Evolutionary conservation across 257 asterid species (phyloP).

Genomic region (Solanum corneliomulleri): DNA sequence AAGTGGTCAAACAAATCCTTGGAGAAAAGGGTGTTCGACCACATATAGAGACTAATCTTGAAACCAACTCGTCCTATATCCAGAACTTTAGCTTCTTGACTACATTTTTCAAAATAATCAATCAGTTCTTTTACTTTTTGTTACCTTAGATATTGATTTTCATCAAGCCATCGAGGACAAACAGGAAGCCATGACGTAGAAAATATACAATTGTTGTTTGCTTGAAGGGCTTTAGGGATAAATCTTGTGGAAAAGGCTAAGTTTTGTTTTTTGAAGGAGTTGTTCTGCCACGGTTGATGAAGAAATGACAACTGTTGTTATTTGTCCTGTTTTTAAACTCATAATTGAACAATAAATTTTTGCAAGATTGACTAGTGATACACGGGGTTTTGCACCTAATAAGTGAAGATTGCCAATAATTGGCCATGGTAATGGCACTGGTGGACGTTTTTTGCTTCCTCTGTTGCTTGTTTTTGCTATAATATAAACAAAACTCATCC

Average conservation of each 20-base stretch:
- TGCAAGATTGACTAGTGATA: too few species aligned
- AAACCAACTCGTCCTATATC: constrained; percentile 29
- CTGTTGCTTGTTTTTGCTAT: too few species aligned
- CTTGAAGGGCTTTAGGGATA: neutral
- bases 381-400: too few species aligned
- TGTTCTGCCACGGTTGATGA: too few species aligned
- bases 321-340: too few species aligned
- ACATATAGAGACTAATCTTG: constrained; percentile 15
- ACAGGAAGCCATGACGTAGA: neutral
- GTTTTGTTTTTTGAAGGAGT: too few species aligned
- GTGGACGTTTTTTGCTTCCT: too few species aligned
- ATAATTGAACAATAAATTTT: too few species aligned
- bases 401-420: too few species aligned
- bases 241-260: neutral
- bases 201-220: neutral
- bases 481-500: too few species aligned
- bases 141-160: constrained; percentile 31
- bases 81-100: constrained; percentile 34
- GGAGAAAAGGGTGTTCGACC: constrained; percentile 47
- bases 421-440: too few species aligned
- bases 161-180: neutral
- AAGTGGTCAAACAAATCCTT: constrained; percentile 37
- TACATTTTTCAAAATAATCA: constrained; percentile 23
- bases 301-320: too few species aligned
- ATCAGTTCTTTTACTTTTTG: constrained; percentile 47